Conservation (phyloP, 768 basidiomycete species). For the Pleurotus cornucopiae region DNA sequence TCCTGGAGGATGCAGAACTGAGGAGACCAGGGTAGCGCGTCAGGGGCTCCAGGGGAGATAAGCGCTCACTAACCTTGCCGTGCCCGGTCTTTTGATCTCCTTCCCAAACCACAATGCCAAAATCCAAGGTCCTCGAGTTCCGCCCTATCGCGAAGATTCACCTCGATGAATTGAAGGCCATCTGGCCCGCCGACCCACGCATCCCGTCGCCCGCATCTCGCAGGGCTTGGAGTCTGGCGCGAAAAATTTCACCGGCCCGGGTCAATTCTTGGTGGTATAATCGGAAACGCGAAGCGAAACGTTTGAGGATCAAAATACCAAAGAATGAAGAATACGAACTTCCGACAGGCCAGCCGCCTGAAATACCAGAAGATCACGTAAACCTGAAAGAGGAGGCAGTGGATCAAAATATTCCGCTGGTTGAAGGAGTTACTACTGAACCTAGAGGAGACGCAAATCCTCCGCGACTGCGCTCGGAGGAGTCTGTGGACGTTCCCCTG, state of each 20-base stretch:
- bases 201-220: slow-evolving; percentile 33
- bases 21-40: no score
- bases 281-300: slow-evolving; percentile 25
- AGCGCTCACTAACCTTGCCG: no score
- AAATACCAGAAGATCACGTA: slow-evolving; percentile 9
- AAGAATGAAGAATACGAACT: slow-evolving; percentile 29
- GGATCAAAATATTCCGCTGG: neutral
- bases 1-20: no score
- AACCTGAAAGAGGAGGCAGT: slow-evolving; percentile 1
- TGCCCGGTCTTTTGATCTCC: no score
- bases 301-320: slow-evolving; percentile 22
- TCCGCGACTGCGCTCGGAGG: neutral
- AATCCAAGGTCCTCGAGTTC: neutral
- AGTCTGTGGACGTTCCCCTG: neutral
- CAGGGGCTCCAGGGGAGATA: no score
- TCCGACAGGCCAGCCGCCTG: slow-evolving; percentile 29
- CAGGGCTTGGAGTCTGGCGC: slow-evolving; percentile 33
- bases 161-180: slow-evolving; percentile 27
- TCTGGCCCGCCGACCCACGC: slow-evolving; percentile 33
- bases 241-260: slow-evolving; percentile 26
- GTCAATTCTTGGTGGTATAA: slow-evolving; percentile 37
- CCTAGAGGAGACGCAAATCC: neutral
- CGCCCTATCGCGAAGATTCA: slow-evolving; percentile 14
- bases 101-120: no score
- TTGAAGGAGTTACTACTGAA: neutral